A percentile compares a stretch with the other conserved stretches of the same genome.
Evolutionary conservation across 2,329 filamentous ascomycete species (phyloP).

Genomic region (Orbilia javanica): DNA sequence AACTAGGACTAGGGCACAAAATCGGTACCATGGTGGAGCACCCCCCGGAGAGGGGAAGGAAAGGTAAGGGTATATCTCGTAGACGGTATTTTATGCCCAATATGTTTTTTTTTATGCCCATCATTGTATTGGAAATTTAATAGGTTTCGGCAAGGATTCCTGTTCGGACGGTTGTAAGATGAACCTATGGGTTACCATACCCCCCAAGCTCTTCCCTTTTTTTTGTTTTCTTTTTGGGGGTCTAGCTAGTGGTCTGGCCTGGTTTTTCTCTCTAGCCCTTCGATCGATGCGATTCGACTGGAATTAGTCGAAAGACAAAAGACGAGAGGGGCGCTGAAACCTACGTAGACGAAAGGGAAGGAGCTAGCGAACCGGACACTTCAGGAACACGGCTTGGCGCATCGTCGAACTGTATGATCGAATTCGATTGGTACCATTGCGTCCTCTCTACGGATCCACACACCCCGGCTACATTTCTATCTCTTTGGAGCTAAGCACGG

Average conservation of each 20-base stretch:
- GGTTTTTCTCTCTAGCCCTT: not conserved
- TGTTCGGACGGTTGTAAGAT: not conserved
- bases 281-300: not conserved
- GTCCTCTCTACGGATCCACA: too few species aligned
- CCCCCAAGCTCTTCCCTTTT: not conserved
- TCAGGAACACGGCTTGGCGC: conserved; percentile 27
- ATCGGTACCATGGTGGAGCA: conserved; percentile 5
- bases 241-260: too few species aligned
- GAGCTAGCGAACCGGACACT: conserved; percentile 25
- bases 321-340: conserved; percentile 9
- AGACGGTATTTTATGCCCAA: not conserved
- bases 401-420: too few species aligned
- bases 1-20: not conserved
- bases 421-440: too few species aligned
- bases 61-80: not conserved
- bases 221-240: not conserved
- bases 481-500: not conserved
- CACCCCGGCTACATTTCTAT: not conserved
- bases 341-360: conserved; percentile 35
- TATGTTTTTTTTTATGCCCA: not conserved
- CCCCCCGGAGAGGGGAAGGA: not conserved
- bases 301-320: not conserved
- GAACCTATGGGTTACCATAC: not conserved
- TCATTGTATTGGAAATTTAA: not conserved
- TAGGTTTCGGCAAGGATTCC: conserved; percentile 1